Percentiles rank a stretch among this genome's conserved stretches.
These are phyloP conservation scores for Tillandsia leiboldiana DNA, from an alignment of 176 grass and related monocot species.

Conservation along the genomic window DNA sequence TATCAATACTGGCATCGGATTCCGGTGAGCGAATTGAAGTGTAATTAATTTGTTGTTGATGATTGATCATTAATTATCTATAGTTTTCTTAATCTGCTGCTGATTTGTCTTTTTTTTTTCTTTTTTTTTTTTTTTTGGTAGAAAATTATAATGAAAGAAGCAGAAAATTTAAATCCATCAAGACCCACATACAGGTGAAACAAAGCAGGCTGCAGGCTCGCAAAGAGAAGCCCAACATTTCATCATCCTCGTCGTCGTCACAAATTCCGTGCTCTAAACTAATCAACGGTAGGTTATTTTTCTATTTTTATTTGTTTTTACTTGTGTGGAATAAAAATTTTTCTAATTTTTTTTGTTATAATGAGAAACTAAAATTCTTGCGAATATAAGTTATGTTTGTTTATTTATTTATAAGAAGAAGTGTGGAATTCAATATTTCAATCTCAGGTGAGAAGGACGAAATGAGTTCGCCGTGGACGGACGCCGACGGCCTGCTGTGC, in stretches of 20 bases:
- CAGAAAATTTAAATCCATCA: slow-evolving; percentile 53
- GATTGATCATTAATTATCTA: too few species aligned
- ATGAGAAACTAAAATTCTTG: too few species aligned
- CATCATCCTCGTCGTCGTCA: slow-evolving; percentile 42
- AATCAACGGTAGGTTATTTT: slow-evolving; percentile 45
- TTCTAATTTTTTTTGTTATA: too few species aligned
- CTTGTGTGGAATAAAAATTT: too few species aligned
- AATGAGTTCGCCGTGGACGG: neutral
- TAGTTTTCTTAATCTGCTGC: slow-evolving; percentile 9
- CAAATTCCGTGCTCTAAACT: slow-evolving; percentile 53
- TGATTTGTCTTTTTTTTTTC: neutral
- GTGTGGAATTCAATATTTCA: too few species aligned
- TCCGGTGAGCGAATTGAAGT: slow-evolving; percentile 30
- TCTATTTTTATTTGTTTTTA: too few species aligned
- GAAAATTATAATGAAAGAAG: slow-evolving; percentile 39
- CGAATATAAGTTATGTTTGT: too few species aligned
- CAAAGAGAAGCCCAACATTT: slow-evolving; percentile 40
- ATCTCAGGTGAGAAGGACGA: slow-evolving; percentile 36
- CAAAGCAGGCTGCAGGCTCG: slow-evolving; percentile 45
- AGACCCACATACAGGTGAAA: slow-evolving; percentile 68
- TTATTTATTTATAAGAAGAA: too few species aligned
- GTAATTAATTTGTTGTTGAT: neutral
- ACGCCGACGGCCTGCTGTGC: slow-evolving; percentile 45
- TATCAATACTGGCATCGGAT: slow-evolving; percentile 43
- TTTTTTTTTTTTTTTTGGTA: neutral